Base-by-base conservation (phyloP, 768 basidiomycete genomes). In the Coprinellus aureogranulatus region DNA sequence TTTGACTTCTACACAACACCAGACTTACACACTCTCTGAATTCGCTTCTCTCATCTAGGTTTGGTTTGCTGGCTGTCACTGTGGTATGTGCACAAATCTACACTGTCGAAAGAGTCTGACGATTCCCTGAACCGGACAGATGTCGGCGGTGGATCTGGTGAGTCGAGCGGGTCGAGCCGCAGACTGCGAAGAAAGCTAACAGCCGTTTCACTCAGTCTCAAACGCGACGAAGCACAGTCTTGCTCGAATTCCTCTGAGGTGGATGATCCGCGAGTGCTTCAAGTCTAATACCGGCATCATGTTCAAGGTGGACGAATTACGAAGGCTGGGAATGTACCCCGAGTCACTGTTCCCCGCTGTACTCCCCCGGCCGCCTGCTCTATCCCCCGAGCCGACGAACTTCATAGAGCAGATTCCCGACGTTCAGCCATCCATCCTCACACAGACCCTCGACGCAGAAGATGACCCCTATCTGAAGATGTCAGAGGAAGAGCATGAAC, bases 211-310 rank as follows among this genome's bases (percentile, higher is more conserved):
- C 16, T 20, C 55, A 57, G 78, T 79, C 0, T 59, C 61, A 14
- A 81, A 85, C 59, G 74, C 70, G 1, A 72, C 70, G 0, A 64
- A 63, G 3, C 66, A 77, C 41, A 72, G 68, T 12, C 75, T 86
- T 2, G 77, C 83, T 3, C 77, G 81, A 30, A 80, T 84, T 28
- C 69, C 83, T 1, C 72, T 86, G 2, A 75, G 81, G 0, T 86
- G 88, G 88, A 88, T 89, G 86, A 74, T 90, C 57, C 81, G 87
- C 41, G 80, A 90, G 64, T 82, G 80, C 60, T 85, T 88, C 76
- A 74, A 73, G 50, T 65, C 79, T 5, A 64, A 83, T 2, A 76
- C 76, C 1, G 87, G 86, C 0, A 85, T 88, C 59, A 71, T 85
- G 63, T 88, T 88, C 72, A 69, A 78, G n/a, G 61, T 73, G 1